Conservation (phyloP, 805 yeast species). For the Candida vaughaniae region DNA sequence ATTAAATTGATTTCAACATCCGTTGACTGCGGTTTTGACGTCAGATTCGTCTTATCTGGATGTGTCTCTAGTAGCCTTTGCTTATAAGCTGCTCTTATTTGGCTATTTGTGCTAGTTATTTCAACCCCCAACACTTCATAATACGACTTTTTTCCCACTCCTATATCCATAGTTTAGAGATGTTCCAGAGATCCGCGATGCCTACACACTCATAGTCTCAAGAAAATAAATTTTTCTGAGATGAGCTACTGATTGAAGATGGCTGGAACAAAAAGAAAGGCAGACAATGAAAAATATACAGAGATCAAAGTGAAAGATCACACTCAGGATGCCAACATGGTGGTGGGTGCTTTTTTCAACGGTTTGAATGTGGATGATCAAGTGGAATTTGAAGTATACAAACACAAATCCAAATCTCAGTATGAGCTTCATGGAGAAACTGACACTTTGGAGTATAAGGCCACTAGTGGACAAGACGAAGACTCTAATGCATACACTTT, state of each 20-base stretch:
- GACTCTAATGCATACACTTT: constrained; percentile 58
- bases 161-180: too few species aligned
- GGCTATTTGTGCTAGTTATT: constrained; percentile 31
- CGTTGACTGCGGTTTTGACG: not conserved
- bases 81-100: constrained; percentile 65
- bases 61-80: constrained; percentile 59
- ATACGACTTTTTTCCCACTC: constrained; percentile 21
- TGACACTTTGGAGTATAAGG: constrained; percentile 70
- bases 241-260: constrained; percentile 10
- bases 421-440: constrained; percentile 73
- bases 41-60: constrained; percentile 63
- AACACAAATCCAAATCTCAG: constrained; percentile 43
- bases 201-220: too few species aligned
- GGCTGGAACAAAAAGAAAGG: constrained; percentile 12
- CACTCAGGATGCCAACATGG: constrained; percentile 47
- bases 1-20: constrained; percentile 32
- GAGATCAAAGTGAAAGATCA: constrained; percentile 39
- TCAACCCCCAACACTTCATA: constrained; percentile 61
- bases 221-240: constrained; percentile 10
- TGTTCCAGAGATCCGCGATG: too few species aligned
- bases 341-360: constrained; percentile 74
- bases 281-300: constrained; percentile 30
- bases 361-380: constrained; percentile 64
- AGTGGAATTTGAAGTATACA: constrained; percentile 62
- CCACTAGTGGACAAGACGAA: constrained; percentile 34